phyloP scores from a whole-genome alignment of 495 filamentous ascomycete species.

The Gamarada debralockiae region DNA sequence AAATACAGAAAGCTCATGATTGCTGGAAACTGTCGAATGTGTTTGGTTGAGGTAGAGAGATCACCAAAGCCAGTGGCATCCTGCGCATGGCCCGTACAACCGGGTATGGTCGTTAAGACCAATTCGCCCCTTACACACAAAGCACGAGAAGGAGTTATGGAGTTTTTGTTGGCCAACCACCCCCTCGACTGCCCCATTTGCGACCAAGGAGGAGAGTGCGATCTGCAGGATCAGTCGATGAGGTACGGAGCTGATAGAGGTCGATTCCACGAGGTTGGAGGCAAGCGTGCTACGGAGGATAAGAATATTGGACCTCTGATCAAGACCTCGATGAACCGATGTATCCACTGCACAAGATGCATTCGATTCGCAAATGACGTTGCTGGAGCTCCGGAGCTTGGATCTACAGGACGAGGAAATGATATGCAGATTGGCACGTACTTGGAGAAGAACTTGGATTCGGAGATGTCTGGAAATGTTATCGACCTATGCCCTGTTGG shows the following conservation, averaged over 20 bases:
- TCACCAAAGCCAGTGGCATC: slow-evolving; percentile 96
- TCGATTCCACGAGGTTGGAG: slow-evolving; percentile 89
- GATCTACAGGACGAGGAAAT: slow-evolving; percentile 91
- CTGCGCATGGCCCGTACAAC: slow-evolving; percentile 97
- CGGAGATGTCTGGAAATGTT: slow-evolving; percentile 93
- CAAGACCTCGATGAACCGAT: slow-evolving; percentile 99
- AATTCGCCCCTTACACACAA: slow-evolving; percentile 95
- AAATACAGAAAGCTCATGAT: slow-evolving; percentile 86
- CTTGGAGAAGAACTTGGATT: slow-evolving; percentile 83
- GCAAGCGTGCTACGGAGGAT: slow-evolving; percentile 96
- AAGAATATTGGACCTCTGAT: slow-evolving; percentile 99
- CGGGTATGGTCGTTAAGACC: slow-evolving; percentile 98
- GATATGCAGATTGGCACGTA: slow-evolving; percentile 98
- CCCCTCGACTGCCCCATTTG: slow-evolving; percentile 97
- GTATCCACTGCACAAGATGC: slow-evolving; percentile 98
- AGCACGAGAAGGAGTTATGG: slow-evolving; percentile 97
- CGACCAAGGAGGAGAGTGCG: slow-evolving; percentile 97
- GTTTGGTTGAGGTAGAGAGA: slow-evolving; percentile 94
- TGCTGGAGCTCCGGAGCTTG: slow-evolving; percentile 91
- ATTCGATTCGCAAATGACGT: slow-evolving; percentile 97
- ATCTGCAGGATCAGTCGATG: slow-evolving; percentile 99
- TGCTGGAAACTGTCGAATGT: slow-evolving; percentile 99
- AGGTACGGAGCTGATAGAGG: slow-evolving; percentile 94
- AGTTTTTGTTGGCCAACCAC: slow-evolving; percentile 95
- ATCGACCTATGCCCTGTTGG: slow-evolving; percentile 98